Base-by-base conservation (phyloP, 163 green algal species). In the Chlorella variabilis region DNA sequence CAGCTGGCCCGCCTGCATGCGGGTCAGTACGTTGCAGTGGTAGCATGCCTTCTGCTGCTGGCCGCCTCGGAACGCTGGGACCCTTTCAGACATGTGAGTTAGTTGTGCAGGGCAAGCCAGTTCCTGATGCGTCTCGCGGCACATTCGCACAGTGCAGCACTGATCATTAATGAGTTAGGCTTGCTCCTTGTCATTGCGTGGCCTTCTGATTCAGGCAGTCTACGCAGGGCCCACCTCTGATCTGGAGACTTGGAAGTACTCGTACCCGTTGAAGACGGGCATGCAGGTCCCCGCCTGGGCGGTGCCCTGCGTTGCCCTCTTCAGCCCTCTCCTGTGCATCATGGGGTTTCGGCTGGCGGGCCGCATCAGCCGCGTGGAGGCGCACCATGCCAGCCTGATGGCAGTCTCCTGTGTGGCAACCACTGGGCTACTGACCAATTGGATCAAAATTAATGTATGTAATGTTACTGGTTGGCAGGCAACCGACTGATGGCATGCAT, bases 361-460 rank as follows among this genome's bases (percentile, higher is more conserved):
- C 13, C 39, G 78, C 27, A 83, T 89, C 31, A 58, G 45, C 0
- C 77, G 85, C 1, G 49, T 83, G 31, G 89, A 90, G 76, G 73
- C 86, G 17, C 89, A 93, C 84, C 86, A 89, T 42, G 69, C 83
- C 3, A n/a, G 85, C n/a, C 65, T 91, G 34, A 42, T 78, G 17
- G 62, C 58, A 3, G 48, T 86, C 17, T 65, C 73, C 0, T 82
- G 70, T 33, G 89, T 93, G 21, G 41, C 88, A 1, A 41, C 62
- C 49, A 91, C 81, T 4, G 88, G 81, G 1, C 42, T 88, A 2
- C 66, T 88, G 25, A 93, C 89, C 34, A 93, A 93, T 71, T 79
- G 89, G 59, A 81, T 93, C 80, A 93, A 93, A 51, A 56, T 91
- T 4, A 82, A 80, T 38, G 86, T 90, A 36, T 54, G 79, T 71